Base-by-base conservation (phyloP, 768 basidiomycete genomes). In the Rhodotorula babjevae region DNA sequence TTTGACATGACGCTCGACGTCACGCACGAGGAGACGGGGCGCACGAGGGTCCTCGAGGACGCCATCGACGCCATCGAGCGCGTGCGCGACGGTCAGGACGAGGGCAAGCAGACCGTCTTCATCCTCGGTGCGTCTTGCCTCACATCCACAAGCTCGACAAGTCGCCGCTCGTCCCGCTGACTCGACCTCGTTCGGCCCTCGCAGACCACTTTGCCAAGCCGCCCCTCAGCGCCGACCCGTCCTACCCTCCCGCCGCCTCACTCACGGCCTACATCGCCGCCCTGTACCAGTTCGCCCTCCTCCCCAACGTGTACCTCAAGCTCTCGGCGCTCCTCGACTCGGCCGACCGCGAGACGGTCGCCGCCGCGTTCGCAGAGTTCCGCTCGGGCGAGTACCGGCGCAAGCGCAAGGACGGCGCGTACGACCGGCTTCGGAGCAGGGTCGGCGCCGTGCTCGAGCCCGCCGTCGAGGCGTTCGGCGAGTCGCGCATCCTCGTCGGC, bases 121-220 rank as follows among this genome's bases (percentile, higher is more conserved):
- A 69, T 75, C 52, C 47, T 75, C 57, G 74, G 70, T 69, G 25
- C 12, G 56, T 56, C 23, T n/a, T n/a, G n/a, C 1, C 21, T 10
- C 9, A 8, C 16, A 1, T 27, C 27, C n/a, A 3, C 29, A 2
- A 2, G 7, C 33, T 19, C 56, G 2, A 11, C 2, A 33, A 2
- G 18, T 57, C 56, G 25, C 10, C 18, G 29, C 53, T 31, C n/a
- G n/a, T n/a, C n/a, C 10, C 27, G 31, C 65, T 61, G 16, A 33
- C 42, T 53, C 4, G 15, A 2, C 36, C 21, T 19, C 25, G 3
- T 11, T 7, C 16, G 0, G 36, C 23, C 21, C 5, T 3, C 12
- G 3, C 67, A 75, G 74, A 75, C 53, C 74, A 75, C 52, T 72
- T 72, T 36, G 64, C 67, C 29, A 75, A 75, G 56, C 74, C 74